phyloP scores from a whole-genome alignment of 306 rosid genomes.

The Prunus mume region DNA sequence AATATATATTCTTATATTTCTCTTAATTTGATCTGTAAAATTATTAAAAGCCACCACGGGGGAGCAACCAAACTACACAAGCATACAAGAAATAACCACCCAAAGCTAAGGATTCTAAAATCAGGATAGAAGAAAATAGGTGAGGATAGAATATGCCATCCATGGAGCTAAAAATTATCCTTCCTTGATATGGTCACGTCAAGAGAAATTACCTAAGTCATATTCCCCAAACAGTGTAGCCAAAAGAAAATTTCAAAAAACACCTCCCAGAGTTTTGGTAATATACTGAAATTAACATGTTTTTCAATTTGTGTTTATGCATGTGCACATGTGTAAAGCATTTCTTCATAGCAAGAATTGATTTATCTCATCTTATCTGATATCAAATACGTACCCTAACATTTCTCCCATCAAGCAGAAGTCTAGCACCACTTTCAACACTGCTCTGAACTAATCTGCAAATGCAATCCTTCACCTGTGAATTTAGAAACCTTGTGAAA shows the following conservation, averaged over 20 bases:
- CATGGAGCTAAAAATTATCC: neutral
- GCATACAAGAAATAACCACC: neutral
- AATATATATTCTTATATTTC: neutral
- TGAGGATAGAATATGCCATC: neutral
- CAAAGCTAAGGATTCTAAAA: neutral
- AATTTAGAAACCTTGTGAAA: conserved; percentile 16
- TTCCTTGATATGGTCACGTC: neutral
- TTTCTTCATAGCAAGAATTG: neutral
- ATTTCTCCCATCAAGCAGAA: conserved; percentile 65
- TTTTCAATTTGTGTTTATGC: neutral
- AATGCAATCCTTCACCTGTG: conserved; percentile 56
- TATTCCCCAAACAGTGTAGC: neutral
- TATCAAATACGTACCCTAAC: conserved; percentile 40
- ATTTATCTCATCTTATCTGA: conserved; percentile 5
- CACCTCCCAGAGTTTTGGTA: neutral
- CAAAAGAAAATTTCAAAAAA: neutral
- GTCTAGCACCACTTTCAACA: conserved; percentile 63
- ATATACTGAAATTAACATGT: neutral
- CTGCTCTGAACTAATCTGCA: conserved; percentile 53
- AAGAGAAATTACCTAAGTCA: neutral
- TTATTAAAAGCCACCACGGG: neutral
- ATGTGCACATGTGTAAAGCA: neutral
- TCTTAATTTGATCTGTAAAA: neutral
- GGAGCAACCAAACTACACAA: neutral
- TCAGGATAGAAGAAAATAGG: neutral